These are phyloP conservation scores for Malus sieversii DNA, from an alignment of 306 rosid species.

Conservation along the genomic window DNA sequence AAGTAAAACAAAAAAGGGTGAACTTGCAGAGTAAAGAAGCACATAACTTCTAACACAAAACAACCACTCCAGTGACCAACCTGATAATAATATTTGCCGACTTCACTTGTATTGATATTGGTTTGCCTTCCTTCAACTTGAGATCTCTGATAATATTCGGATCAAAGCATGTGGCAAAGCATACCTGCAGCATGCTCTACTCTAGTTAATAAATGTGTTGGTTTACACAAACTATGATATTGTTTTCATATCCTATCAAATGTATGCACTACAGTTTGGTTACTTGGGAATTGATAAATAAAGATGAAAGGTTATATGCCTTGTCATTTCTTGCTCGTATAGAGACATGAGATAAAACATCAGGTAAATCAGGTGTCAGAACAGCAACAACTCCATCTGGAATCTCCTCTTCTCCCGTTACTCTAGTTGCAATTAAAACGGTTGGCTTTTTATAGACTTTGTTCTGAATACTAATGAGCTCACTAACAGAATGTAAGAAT, in stretches of 20 bases:
- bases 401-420: conserved; percentile 32
- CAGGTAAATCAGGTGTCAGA: conserved; percentile 31
- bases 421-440: conserved; percentile 15
- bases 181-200: conserved; percentile 19
- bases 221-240: background rate
- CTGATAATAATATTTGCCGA: conserved; percentile 20
- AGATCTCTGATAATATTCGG: conserved; percentile 19
- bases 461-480: conserved; percentile 12
- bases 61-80: conserved; percentile 4
- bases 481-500: conserved; percentile 17
- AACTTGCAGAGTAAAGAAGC: background rate
- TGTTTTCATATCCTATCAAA: background rate
- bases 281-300: background rate
- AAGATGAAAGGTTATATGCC: conserved; percentile 5
- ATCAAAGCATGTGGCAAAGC: conserved; percentile 39
- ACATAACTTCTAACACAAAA: background rate
- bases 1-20: background rate
- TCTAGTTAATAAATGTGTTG: background rate
- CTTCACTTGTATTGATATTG: conserved; percentile 21
- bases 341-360: conserved; percentile 30
- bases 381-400: conserved; percentile 32
- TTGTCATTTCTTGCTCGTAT: conserved; percentile 33
- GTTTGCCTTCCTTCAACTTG: conserved; percentile 25
- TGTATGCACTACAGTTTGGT: background rate
- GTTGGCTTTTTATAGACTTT: conserved; percentile 24